Conservation (phyloP, 2,329 filamentous ascomycete species). For the Fusarium sp. region DNA sequence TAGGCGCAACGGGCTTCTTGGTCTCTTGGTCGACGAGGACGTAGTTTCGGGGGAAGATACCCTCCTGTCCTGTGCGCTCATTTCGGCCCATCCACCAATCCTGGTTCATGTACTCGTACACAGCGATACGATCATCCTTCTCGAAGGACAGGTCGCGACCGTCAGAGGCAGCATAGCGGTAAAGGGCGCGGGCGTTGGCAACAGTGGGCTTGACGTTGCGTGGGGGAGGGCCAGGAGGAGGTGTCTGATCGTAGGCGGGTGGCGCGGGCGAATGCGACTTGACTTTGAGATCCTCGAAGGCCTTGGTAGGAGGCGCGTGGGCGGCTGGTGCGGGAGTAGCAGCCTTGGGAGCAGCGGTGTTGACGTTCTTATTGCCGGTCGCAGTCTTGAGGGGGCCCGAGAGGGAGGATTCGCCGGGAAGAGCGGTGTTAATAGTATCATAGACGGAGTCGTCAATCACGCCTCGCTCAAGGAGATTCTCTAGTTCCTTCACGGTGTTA, state of each 20-base stretch:
- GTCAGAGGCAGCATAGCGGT: slow-evolving; percentile 82
- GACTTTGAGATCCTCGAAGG: slow-evolving; percentile 56
- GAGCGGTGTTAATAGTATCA: slow-evolving; percentile 76
- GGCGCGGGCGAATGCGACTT: slow-evolving; percentile 53
- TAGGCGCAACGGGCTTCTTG: slow-evolving; percentile 50
- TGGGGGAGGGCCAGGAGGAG: slow-evolving; percentile 54
- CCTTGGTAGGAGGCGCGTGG: slow-evolving; percentile 49
- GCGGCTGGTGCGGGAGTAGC: slow-evolving; percentile 46
- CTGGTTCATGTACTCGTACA: slow-evolving; percentile 93
- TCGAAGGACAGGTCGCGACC: slow-evolving; percentile 84
- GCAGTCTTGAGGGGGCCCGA: slow-evolving; percentile 58
- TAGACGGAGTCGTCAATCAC: slow-evolving; percentile 81
- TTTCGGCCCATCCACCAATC: slow-evolving; percentile 98
- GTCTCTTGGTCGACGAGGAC: slow-evolving; percentile 77
- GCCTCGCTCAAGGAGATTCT: slow-evolving; percentile 85
- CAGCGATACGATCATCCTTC: slow-evolving; percentile 81
- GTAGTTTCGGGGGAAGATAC: slow-evolving; percentile 95
- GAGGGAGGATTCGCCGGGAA: slow-evolving; percentile 77
- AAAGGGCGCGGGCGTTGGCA: slow-evolving; percentile 81
- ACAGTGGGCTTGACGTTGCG: slow-evolving; percentile 67
- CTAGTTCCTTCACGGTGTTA: slow-evolving; percentile 75
- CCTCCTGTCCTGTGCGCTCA: slow-evolving; percentile 82
- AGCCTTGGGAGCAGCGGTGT: slow-evolving; percentile 44
- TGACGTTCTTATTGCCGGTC: slow-evolving; percentile 47
- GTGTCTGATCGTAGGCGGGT: slow-evolving; percentile 63